Evolutionary conservation across 2,329 filamentous ascomycete species (phyloP).

Genomic region (Thielaviopsis musarum): DNA sequence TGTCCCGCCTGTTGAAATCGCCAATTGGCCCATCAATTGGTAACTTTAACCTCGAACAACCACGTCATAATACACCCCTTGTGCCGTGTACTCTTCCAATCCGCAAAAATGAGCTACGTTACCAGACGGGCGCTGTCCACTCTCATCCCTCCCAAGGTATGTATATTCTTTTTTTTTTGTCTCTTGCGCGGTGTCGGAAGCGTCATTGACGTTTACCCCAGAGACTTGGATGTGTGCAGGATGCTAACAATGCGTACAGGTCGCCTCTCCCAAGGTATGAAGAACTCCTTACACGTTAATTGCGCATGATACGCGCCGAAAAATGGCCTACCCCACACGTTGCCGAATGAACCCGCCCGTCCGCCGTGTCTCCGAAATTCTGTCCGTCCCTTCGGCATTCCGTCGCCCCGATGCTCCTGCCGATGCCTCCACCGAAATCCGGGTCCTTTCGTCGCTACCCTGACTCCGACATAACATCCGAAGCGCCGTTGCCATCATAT

Average conservation of each 20-base stretch:
- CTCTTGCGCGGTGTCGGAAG: no score
- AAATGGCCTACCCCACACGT: neutral
- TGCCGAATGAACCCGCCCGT: neutral
- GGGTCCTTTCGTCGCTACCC: neutral
- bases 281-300: neutral
- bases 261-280: conserved; percentile 73
- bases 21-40: conserved; percentile 12
- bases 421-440: neutral
- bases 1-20: conserved; percentile 10
- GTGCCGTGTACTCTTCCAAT: neutral
- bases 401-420: neutral
- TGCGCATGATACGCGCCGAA: neutral
- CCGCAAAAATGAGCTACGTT: conserved; percentile 63
- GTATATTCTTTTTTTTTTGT: conserved; percentile 15
- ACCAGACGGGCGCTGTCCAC: conserved; percentile 86
- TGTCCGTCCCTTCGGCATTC: neutral
- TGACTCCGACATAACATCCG: neutral
- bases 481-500: neutral
- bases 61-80: conserved; percentile 6
- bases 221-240: neutral
- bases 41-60: conserved; percentile 1
- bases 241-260: conserved; percentile 27
- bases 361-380: neutral
- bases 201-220: neutral
- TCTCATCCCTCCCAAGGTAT: conserved; percentile 97